Conservation (phyloP, 1,139 yeast genomes). For the Pichia sp. region DNA sequence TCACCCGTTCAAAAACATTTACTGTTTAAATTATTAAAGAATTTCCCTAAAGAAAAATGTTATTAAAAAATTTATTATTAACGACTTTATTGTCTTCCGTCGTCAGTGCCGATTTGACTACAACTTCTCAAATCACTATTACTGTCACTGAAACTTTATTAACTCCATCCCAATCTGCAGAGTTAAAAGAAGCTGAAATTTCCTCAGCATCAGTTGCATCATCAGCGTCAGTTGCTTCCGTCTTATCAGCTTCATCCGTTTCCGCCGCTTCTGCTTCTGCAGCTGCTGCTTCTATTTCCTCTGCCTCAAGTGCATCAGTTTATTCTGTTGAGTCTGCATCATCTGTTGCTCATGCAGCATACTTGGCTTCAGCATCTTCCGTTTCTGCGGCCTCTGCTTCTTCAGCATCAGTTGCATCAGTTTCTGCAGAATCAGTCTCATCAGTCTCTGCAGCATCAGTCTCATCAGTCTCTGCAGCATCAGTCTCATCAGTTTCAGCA, state of each 20-base stretch:
- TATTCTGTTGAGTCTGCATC: slow-evolving; percentile 7
- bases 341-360: slow-evolving; percentile 5
- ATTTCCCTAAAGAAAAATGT: slow-evolving; percentile 14
- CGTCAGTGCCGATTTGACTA: slow-evolving; percentile 32
- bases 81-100: slow-evolving; percentile 20
- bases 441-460: slow-evolving; percentile 15
- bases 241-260: slow-evolving; percentile 16
- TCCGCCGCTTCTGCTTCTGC: slow-evolving; percentile 7
- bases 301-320: slow-evolving; percentile 10
- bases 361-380: slow-evolving; percentile 2
- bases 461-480: slow-evolving; percentile 12
- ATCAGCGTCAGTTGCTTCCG: slow-evolving; percentile 10
- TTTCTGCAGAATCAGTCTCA: slow-evolving; percentile 11
- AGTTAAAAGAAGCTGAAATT: slow-evolving; percentile 12
- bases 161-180: slow-evolving; percentile 24
- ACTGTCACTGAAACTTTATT: slow-evolving; percentile 23
- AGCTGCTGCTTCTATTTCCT: slow-evolving; percentile 12
- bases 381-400: slow-evolving; percentile 10
- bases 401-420: slow-evolving; percentile 9
- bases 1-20: slow-evolving; percentile 1
- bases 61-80: slow-evolving; percentile 20
- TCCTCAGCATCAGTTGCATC: slow-evolving; percentile 17
- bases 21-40: background rate
- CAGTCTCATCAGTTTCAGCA: slow-evolving; percentile 11
- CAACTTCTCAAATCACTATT: slow-evolving; percentile 33